phyloP scores from a whole-genome alignment of 2,329 filamentous ascomycete species.

The Colletotrichum coccodes region DNA sequence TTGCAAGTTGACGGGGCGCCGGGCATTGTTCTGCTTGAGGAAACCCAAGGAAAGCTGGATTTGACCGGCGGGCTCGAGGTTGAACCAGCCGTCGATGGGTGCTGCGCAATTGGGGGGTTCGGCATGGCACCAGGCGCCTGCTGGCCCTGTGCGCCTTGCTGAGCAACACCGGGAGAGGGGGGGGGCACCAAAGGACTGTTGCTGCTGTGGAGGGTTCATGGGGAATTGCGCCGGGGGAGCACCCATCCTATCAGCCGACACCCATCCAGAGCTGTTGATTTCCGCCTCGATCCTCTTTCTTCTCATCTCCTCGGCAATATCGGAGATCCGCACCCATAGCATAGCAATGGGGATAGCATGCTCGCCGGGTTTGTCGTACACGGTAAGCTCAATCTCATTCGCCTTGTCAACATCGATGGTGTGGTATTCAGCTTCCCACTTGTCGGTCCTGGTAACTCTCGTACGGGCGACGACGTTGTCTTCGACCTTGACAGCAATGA shows the following conservation, averaged over 20 bases:
- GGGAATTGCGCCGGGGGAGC: slow-evolving; percentile 69
- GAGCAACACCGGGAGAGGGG: slow-evolving; percentile 48
- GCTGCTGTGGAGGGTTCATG: slow-evolving; percentile 58
- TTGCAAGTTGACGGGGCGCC: slow-evolving; percentile 84
- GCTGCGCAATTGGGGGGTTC: slow-evolving; percentile 62
- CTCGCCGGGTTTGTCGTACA: slow-evolving; percentile 95
- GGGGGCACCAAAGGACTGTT: slow-evolving; percentile 58
- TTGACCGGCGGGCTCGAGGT: slow-evolving; percentile 90
- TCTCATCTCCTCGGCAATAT: slow-evolving; percentile 97
- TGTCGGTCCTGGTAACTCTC: slow-evolving; percentile 84
- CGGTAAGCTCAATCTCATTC: slow-evolving; percentile 96
- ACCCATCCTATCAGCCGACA: slow-evolving; percentile 95
- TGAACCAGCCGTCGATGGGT: slow-evolving; percentile 95
- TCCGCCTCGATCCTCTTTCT: slow-evolving; percentile 97
- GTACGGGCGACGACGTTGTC: slow-evolving; percentile 92
- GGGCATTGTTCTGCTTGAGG: slow-evolving; percentile 87
- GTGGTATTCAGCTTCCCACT: slow-evolving; percentile 92
- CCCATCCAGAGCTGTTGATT: slow-evolving; percentile 94
- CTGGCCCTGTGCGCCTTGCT: slow-evolving; percentile 45
- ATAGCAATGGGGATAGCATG: slow-evolving; percentile 93
- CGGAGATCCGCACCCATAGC: slow-evolving; percentile 95
- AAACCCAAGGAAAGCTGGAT: slow-evolving; percentile 94
- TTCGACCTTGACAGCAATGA: slow-evolving; percentile 96
- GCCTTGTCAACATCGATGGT: slow-evolving; percentile 97
- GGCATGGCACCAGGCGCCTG: slow-evolving; percentile 42